Conservation (phyloP, 768 basidiomycete species). For the Mycena filopes region DNA sequence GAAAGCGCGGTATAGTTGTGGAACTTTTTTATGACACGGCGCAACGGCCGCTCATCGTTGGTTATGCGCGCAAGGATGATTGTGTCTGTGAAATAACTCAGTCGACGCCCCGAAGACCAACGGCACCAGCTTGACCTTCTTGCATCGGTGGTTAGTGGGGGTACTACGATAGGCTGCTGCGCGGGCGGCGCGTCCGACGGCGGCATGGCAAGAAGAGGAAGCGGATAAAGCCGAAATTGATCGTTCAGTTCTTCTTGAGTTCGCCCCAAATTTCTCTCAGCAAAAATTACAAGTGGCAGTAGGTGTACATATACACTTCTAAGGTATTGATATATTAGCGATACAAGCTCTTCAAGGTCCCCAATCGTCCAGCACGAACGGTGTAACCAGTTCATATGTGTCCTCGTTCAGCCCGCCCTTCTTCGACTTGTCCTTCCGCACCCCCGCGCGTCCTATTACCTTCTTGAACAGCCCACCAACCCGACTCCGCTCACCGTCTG, state of each 20-base stretch:
- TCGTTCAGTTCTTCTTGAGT: neutral
- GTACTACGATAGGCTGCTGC: conserved; percentile 46
- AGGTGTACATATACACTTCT: neutral
- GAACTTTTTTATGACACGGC: conserved; percentile 84
- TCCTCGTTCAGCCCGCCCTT: conserved; percentile 71
- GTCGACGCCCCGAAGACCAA: neutral
- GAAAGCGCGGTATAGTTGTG: conserved; percentile 74
- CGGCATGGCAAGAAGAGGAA: conserved; percentile 6
- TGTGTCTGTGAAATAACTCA: conserved; percentile 60
- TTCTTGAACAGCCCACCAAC: conserved; percentile 69
- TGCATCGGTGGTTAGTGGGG: conserved; percentile 67
- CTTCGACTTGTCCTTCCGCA: conserved; percentile 48
- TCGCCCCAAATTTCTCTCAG: too few relatives aligned
- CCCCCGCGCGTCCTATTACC: conserved; percentile 61
- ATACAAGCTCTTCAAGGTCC: conserved; percentile 43
- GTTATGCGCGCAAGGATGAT: conserved; percentile 85
- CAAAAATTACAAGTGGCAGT: neutral
- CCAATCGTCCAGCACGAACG: conserved; percentile 83
- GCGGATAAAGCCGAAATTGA: neutral
- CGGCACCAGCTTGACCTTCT: conserved; percentile 57
- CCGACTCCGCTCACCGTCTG: conserved; percentile 52
- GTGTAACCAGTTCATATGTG: conserved; percentile 84
- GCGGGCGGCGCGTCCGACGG: conserved; percentile 28
- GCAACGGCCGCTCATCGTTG: conserved; percentile 83
- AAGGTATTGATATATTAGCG: conserved; percentile 12